Base-by-base conservation (phyloP, 2,329 filamentous ascomycete species). In the Pyrenochaeta sp. region DNA sequence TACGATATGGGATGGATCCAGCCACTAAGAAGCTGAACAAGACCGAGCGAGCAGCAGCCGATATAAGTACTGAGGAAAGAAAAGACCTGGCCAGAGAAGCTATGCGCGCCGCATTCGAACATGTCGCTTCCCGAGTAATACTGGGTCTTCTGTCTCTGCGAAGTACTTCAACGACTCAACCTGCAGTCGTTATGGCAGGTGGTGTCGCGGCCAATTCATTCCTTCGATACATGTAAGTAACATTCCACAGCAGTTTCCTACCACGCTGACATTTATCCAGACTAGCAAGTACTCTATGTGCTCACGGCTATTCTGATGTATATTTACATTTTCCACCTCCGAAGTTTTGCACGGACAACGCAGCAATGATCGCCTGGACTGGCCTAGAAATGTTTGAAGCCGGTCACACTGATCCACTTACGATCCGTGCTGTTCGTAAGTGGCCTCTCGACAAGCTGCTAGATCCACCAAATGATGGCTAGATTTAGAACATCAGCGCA, bases 281-380 rank as follows among this genome's bases (percentile, higher is more conserved):
- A 54, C 77, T 87, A 2, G 78, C 81, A 1, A 77, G 75, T n/a
- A 85, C 83, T 50, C 80, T 97, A 42, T 84, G 89, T 62, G 85
- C 82, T n/a, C 85, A 90, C 43, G 91, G 91, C 0, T 89, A 87
- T 71, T 72, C 73, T 0, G 68, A 86, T 62, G 75, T 96, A 28
- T 68, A 83, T 10, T 76, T 97, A 7, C 78, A 89, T 30, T 91
- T 90, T 54, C 94, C 95, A n/a, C 93, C 93, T 2, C 78, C 86
- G 9, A 82, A 83, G 42, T 83, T 94, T 52, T 98, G 95, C 73
- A 97, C 92, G 0, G 95, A 99, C 72, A 98, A 99, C 77, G 95
- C 95, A 12, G 92, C 93, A 47, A 99, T 99, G 95, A 93, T 98
- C 74, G 94, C 90, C 1, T 98, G 95, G 94, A 84, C 93, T 0